phyloP scores from a whole-genome alignment of 2,329 filamentous ascomycete genomes.

The Aspergillus bombycis region DNA sequence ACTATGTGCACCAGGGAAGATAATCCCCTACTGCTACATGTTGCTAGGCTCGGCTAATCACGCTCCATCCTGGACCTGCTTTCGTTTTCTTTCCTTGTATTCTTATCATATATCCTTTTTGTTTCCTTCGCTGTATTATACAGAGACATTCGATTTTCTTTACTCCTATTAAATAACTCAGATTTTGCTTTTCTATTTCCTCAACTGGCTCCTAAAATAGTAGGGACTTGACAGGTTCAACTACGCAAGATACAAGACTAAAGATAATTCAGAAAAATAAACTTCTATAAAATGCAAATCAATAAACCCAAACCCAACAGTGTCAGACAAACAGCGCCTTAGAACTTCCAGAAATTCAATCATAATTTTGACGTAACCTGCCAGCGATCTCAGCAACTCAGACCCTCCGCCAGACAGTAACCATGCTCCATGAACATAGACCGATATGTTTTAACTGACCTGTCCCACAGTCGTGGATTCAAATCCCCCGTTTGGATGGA shows the following conservation, averaged over 20 bases:
- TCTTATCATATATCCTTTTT: background rate
- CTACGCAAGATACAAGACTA: background rate
- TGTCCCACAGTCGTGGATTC: background rate
- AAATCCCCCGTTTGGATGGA: constrained; percentile 63
- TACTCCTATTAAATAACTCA: no score
- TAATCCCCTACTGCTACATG: background rate
- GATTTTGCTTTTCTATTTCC: no score
- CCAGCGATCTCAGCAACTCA: background rate
- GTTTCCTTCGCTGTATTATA: background rate
- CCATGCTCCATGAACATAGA: background rate
- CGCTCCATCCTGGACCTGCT: background rate
- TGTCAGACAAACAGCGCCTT: background rate
- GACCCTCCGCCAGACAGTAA: background rate
- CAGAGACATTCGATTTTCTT: no score
- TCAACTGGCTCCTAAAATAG: no score
- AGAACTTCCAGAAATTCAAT: background rate
- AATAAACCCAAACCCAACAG: background rate
- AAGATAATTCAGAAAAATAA: background rate
- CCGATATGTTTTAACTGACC: background rate
- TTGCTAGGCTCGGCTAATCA: background rate
- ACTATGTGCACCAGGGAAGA: background rate
- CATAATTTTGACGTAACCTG: constrained; percentile 2
- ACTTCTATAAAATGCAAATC: background rate
- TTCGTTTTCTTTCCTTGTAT: background rate
- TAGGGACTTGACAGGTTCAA: no score